Evolutionary conservation across 2,329 filamentous ascomycete species (phyloP).

Genomic region (Fusarium oligoseptatum): DNA sequence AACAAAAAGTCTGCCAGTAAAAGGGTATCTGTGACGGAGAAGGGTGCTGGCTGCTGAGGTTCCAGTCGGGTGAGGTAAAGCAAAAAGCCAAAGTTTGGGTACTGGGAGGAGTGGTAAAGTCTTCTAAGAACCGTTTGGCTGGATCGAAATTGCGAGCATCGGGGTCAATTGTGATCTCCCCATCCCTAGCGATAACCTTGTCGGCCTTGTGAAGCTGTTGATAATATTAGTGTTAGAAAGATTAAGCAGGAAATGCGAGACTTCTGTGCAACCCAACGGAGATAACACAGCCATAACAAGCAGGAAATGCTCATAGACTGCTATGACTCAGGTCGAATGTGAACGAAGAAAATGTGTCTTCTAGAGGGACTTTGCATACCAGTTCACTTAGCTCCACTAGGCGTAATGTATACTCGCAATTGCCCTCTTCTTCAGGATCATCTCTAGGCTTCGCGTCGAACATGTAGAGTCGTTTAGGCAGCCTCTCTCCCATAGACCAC

Average conservation of each 20-base stretch:
- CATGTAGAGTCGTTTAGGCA: conserved; percentile 13
- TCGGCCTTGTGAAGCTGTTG: conserved; percentile 7
- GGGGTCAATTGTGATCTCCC: conserved; percentile 4
- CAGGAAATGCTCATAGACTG: background rate
- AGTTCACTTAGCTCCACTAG: conserved; percentile 9
- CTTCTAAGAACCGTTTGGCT: conserved; percentile 12
- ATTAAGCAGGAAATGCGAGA: background rate
- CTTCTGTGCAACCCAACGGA: too few species aligned
- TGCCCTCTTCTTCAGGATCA: conserved; percentile 4
- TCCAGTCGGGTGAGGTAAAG: background rate
- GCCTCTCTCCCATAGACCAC: conserved; percentile 16
- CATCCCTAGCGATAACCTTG: background rate
- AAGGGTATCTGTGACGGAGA: conserved; percentile 28
- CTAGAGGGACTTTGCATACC: conserved; percentile 1
- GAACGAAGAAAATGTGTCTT: background rate
- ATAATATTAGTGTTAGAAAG: background rate
- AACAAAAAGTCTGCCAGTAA: conserved; percentile 30
- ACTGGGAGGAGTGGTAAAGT: background rate
- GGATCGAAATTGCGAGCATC: conserved; percentile 18
- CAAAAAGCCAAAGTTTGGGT: conserved; percentile 6
- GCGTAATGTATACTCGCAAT: conserved; percentile 8
- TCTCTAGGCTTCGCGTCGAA: background rate
- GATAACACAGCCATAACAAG: background rate
- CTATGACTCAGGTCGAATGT: background rate
- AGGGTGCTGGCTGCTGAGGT: conserved; percentile 6